A percentile compares a stretch with the other conserved stretches of the same genome.
Conservation (phyloP, 371 early-diverging fungal species). For the Aphelidium insulamus region DNA sequence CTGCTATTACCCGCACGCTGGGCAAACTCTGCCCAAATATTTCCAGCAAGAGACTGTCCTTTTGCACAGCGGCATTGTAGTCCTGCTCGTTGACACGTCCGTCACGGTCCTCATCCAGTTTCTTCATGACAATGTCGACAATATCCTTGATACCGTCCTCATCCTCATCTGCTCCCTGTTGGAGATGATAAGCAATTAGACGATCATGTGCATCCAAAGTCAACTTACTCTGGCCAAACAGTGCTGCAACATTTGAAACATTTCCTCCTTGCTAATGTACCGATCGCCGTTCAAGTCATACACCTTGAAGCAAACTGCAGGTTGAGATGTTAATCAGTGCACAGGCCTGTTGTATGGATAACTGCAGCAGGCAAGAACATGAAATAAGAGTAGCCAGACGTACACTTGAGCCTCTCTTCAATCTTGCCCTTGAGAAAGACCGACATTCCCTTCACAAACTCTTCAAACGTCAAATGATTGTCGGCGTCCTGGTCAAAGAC, state of each 20-base stretch:
- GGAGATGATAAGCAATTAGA: not conserved
- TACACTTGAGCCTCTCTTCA: constrained; percentile 19
- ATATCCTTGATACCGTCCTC: constrained; percentile 31
- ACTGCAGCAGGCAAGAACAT: not conserved
- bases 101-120: constrained; percentile 27
- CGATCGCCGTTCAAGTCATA: constrained; percentile 31
- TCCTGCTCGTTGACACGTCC: constrained; percentile 24
- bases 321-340: no score
- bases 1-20: no score
- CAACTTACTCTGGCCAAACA: constrained; percentile 15
- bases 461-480: constrained; percentile 21
- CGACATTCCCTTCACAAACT: constrained; percentile 20
- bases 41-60: constrained; percentile 22
- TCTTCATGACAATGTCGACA: constrained; percentile 26
- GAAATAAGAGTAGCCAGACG: not conserved
- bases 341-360: no score
- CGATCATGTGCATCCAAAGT: not conserved
- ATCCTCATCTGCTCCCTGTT: constrained; percentile 15
- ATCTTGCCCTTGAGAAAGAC: constrained; percentile 19
- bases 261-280: constrained; percentile 30
- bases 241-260: constrained; percentile 29
- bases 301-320: constrained; percentile 23
- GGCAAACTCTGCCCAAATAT: constrained; percentile 30
- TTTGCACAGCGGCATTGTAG: constrained; percentile 18
- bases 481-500: constrained; percentile 27